These are phyloP conservation scores for Coprinopsis marcescibilis DNA, from an alignment of 768 basidiomycete genomes.

Conservation along the genomic window DNA sequence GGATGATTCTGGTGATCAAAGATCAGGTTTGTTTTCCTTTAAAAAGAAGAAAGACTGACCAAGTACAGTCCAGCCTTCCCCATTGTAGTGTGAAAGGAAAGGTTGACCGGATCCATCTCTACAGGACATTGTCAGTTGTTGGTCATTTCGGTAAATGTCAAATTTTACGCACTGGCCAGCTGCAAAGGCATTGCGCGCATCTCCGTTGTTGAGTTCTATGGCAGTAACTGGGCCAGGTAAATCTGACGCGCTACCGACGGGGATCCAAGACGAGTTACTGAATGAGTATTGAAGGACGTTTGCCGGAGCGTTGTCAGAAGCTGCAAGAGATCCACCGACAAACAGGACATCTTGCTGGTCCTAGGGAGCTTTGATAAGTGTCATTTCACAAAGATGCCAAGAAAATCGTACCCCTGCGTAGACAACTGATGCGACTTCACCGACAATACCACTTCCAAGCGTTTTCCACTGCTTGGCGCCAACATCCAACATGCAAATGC, in stretches of 20 bases:
- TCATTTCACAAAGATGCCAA: conserved; percentile 2
- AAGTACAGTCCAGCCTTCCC: conserved; percentile 63
- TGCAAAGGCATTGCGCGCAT: conserved; percentile 81
- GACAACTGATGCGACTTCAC: conserved; percentile 71
- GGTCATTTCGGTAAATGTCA: neutral
- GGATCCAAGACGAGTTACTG: conserved; percentile 66
- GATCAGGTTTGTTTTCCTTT: conserved; percentile 4
- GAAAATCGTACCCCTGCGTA: conserved; percentile 69
- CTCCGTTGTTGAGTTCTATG: conserved; percentile 75
- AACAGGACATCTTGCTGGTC: conserved; percentile 62
- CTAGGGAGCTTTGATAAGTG: conserved; percentile 29
- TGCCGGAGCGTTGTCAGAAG: conserved; percentile 56
- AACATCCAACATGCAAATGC: conserved; percentile 74
- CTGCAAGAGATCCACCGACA: conserved; percentile 72
- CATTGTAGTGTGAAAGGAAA: conserved; percentile 86
- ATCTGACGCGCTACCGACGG: conserved; percentile 51
- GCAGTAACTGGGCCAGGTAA: conserved; percentile 91
- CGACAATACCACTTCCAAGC: conserved; percentile 76
- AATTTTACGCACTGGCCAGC: conserved; percentile 70
- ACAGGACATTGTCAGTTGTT: conserved; percentile 1
- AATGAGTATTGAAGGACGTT: conserved; percentile 75
- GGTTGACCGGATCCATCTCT: conserved; percentile 57
- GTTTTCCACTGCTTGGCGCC: conserved; percentile 68
- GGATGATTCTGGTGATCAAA: conserved; percentile 39
- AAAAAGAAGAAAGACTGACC: conserved; percentile 33